Percentiles rank a stretch among this genome's conserved stretches.
Conservation (phyloP, 805 yeast species). For the Ogataea paraovalis region DNA sequence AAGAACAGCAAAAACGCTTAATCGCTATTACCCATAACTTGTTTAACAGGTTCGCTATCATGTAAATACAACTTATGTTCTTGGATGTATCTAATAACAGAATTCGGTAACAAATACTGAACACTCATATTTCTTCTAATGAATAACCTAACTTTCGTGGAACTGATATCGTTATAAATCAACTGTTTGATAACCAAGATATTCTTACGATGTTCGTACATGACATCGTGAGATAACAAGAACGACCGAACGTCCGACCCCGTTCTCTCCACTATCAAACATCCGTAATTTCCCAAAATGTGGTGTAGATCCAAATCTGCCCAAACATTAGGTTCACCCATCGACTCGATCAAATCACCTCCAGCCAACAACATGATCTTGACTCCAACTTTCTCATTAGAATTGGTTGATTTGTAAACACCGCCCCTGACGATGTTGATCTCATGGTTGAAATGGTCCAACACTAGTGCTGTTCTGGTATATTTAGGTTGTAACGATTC, state of each 20-base stretch:
- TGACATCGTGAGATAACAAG: constrained; percentile 87
- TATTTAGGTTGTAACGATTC: constrained; percentile 88
- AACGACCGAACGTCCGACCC: constrained; percentile 95
- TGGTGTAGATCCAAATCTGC: constrained; percentile 94
- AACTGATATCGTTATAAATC: constrained; percentile 92
- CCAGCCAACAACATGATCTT: constrained; percentile 96
- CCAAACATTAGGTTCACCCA: constrained; percentile 99
- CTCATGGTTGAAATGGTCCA: constrained; percentile 95
- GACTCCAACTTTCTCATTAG: constrained; percentile 57
- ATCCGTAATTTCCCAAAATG: constrained; percentile 92
- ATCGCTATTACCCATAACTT: constrained; percentile 49
- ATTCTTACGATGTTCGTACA: constrained; percentile 94
- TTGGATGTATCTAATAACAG: constrained; percentile 91
- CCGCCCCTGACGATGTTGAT: constrained; percentile 90
- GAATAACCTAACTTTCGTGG: constrained; percentile 90
- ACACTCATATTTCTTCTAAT: constrained; percentile 95
- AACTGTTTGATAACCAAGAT: constrained; percentile 92
- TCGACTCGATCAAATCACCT: constrained; percentile 93
- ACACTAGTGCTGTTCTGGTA: constrained; percentile 89
- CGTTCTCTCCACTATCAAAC: constrained; percentile 93
- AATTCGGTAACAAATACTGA: constrained; percentile 88
- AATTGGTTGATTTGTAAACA: constrained; percentile 54
- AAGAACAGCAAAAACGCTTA: constrained; percentile 1
- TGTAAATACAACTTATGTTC: constrained; percentile 82
- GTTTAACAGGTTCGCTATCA: constrained; percentile 92